Evolutionary conservation across 2,329 filamentous ascomycete genomes (phyloP), one percentile per base, ranked within the genome.

Genomic region (Eurotiales sp.): DNA sequence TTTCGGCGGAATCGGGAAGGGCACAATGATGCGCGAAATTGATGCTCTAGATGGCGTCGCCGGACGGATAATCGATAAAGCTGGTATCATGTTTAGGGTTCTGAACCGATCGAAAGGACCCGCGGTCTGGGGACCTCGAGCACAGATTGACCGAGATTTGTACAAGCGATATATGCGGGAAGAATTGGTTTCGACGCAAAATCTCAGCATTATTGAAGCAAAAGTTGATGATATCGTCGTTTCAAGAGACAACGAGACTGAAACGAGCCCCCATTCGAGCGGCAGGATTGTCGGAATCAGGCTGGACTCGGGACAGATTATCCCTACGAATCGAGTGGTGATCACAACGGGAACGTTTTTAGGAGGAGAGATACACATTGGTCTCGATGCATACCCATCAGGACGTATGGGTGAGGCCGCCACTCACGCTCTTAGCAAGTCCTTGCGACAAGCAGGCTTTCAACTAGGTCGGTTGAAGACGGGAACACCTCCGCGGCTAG

Each of bases 1-100:
- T 57, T 95, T 99, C 65, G 93, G 93, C 34, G 93, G 93, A n/a
- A 97, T 99, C 60, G 93, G 93, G 40, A 99, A 99, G 68, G 93
- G 93, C 14, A 97, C 89, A 8, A 96, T 99, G 76, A 77, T 99
- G 46, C 85, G 92, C 37, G 93, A 99, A 71, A 86, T 99, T 27
- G 93, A 99, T 73, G 93, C 93, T 0, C 77, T 99, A 54, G 93
- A 97, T 64, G 93, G 93, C 0, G 76, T 99, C 17, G 86, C 90
- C 0, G 91, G 90, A 0, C 82, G 89, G 30, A 86, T 96, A 19
- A 90, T 96, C 53, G 93, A 99, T 72, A 92, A 93, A 67, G 87
- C 93, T 3, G 93, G 90, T 5, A 82, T 96, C n/a, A 92, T 96
- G 67, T 99, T 97, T 69, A 85, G 88, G 56, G 80, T 95, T 15